Base-by-base conservation (phyloP, 805 yeast genomes). In the Zygosaccharomyces kombuchaensis region DNA sequence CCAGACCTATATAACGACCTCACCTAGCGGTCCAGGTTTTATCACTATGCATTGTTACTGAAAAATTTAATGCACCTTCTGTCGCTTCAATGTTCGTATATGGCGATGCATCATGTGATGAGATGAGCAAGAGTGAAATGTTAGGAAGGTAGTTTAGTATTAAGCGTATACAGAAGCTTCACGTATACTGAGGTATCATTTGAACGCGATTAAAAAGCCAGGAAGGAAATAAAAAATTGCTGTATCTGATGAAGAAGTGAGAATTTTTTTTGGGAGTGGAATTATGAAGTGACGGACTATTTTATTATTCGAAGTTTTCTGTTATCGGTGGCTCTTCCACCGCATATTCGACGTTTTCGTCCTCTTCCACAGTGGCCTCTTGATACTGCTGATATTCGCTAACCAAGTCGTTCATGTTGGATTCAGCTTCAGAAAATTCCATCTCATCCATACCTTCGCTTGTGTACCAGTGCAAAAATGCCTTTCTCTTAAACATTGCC, bases 391-490 rank as follows among this genome's bases (percentile, higher is more conserved):
- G 93, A 66, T 89, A 82, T 70, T 89, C 96, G 62, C 82, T 79
- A 46, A 88, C 89, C 63, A 89, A 75, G 70, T 89, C 96, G 57
- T 78, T 79, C 89, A 89, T 81, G 67, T 89, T 86, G 45, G 91
- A 82, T 72, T 87, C 95, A 44, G 96, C 96, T 73, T 89, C 96
- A 47, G 88, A 80, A 69, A 89, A 89, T 72, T 89, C 96, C 75
- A 82, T 77, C 72, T 84, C 95, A 63, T 89, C 96, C 96, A 89
- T 89, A 73, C 96, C 96, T 71, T 89, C 96, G 57, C 83, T 78
- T 8, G 93, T 86, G 72, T 87, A 89, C 96, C 96, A 89, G 70
- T 89, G 96, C 72, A 89, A 82, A 81, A 89, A 89, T 53, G 96
- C 96, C 69, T 84, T 85, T 74, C 93, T 87, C 67, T 87, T 80